Evolutionary conservation across 2,329 filamentous ascomycete genomes (phyloP).

Genomic region (Huntiella savannae): DNA sequence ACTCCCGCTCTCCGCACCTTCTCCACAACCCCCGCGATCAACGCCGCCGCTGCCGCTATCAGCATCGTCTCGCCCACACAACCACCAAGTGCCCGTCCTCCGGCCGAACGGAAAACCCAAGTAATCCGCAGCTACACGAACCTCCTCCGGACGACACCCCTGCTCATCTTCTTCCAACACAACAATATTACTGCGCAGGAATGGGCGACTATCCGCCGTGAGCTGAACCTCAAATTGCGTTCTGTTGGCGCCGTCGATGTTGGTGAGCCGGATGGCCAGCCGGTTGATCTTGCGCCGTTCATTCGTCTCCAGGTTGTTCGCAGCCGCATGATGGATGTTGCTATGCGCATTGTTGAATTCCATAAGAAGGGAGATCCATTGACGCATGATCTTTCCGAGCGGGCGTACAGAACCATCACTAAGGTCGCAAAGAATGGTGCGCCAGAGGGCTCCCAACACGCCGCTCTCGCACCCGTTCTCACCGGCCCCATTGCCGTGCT

Average conservation of each 20-base stretch:
- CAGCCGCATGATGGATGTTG: conserved; percentile 73
- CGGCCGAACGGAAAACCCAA: conserved; percentile 80
- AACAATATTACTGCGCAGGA: conserved; percentile 53
- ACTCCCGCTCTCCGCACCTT: conserved; percentile 1
- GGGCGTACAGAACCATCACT: conserved; percentile 29
- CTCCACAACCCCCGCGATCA: conserved; percentile 11
- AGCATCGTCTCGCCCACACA: conserved; percentile 48
- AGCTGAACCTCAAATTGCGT: conserved; percentile 25
- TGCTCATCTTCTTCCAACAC: conserved; percentile 67
- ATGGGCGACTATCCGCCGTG: conserved; percentile 26
- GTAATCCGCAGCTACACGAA: conserved; percentile 73
- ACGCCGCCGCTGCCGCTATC: conserved; percentile 13
- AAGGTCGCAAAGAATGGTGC: conserved; percentile 19
- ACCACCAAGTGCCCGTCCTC: conserved; percentile 69
- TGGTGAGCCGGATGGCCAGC: conserved; percentile 18
- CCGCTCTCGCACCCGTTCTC: conserved; percentile 53
- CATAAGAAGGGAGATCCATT: conserved; percentile 30
- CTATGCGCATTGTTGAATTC: conserved; percentile 72
- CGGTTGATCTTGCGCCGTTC: conserved; percentile 32
- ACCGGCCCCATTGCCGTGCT: conserved; percentile 65
- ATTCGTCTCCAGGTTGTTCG: conserved; percentile 71
- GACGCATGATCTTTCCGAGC: conserved; percentile 32
- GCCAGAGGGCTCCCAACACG: conserved; percentile 23
- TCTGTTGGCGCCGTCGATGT: conserved; percentile 17
- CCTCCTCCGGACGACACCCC: conserved; percentile 62